A percentile compares a stretch with the other conserved stretches of the same genome.
phyloP scores from a whole-genome alignment of 1,284 basidiomycete genomes.

The Sutorius eximius region DNA sequence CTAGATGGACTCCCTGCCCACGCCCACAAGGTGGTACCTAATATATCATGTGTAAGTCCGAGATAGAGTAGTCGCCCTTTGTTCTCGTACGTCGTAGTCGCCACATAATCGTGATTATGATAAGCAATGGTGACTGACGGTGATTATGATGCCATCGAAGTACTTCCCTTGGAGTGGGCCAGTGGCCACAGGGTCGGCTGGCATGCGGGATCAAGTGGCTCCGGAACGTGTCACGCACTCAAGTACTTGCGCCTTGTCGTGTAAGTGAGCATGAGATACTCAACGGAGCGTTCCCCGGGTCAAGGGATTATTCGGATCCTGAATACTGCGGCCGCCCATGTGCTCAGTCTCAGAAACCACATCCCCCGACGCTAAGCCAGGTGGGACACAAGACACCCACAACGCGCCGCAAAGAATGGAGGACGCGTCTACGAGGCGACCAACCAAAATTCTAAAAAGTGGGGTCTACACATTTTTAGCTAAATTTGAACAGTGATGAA shows the following conservation, averaged over 20 bases:
- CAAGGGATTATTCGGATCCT: neutral
- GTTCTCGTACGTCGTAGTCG: too few relatives aligned
- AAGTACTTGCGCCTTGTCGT: neutral
- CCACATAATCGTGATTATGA: neutral
- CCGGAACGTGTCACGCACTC: neutral
- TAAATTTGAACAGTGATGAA: slow-evolving; percentile 15
- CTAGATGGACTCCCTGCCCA: neutral
- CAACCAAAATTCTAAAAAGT: neutral
- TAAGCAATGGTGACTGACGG: too few relatives aligned
- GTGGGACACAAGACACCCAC: neutral
- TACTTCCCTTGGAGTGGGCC: neutral
- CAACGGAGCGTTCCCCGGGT: neutral
- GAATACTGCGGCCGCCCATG: neutral
- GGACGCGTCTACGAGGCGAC: neutral
- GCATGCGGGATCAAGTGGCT: neutral
- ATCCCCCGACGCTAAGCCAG: neutral
- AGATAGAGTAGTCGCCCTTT: too few relatives aligned
- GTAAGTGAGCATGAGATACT: neutral
- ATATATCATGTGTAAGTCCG: too few relatives aligned
- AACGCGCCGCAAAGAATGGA: neutral
- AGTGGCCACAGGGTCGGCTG: neutral
- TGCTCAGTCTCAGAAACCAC: neutral
- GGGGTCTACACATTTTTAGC: slow-evolving; percentile 5
- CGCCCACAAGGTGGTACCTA: neutral
- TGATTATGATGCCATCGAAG: neutral